Percentiles rank a stretch among this genome's conserved stretches.
Evolutionary conservation across 2,329 filamentous ascomycete genomes (phyloP).

Genomic region (Colletotrichum australisinense): DNA sequence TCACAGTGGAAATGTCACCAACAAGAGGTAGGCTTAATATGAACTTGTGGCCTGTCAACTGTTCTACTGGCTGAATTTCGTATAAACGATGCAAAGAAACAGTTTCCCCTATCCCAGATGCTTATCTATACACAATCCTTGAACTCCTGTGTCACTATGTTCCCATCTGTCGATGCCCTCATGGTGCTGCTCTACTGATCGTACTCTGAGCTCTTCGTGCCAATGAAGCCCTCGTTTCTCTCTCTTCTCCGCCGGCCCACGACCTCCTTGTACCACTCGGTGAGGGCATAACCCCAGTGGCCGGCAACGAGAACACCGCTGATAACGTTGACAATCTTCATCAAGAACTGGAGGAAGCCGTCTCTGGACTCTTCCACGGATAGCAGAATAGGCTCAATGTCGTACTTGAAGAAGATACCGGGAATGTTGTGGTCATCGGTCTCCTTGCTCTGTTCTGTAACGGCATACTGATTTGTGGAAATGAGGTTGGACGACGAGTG

Average conservation of each 20-base stretch:
- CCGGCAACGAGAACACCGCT: slow-evolving; percentile 92
- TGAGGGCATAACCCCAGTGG: slow-evolving; percentile 91
- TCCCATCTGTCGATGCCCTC: background rate
- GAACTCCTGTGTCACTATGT: slow-evolving; percentile 24
- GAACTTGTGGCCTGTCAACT: background rate
- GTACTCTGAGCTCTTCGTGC: slow-evolving; percentile 33
- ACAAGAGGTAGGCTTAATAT: too few relatives aligned
- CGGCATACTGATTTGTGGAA: slow-evolving; percentile 97
- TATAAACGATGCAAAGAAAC: slow-evolving; percentile 11
- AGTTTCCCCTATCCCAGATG: slow-evolving; percentile 14
- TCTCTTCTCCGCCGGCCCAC: slow-evolving; percentile 60
- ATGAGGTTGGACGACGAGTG: slow-evolving; percentile 67
- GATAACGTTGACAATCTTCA: slow-evolving; percentile 91
- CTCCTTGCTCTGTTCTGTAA: slow-evolving; percentile 84
- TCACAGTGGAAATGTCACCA: background rate
- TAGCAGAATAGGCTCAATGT: slow-evolving; percentile 94
- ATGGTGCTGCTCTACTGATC: slow-evolving; percentile 24
- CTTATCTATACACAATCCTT: slow-evolving; percentile 29
- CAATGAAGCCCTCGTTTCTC: slow-evolving; percentile 45
- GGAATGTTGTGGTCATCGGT: slow-evolving; percentile 80
- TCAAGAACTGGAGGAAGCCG: slow-evolving; percentile 77
- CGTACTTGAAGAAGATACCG: slow-evolving; percentile 98
- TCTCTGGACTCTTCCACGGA: slow-evolving; percentile 86
- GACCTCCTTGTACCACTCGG: slow-evolving; percentile 76
- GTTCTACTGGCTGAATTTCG: background rate